Evolutionary conservation across 495 filamentous ascomycete species (phyloP).

Genomic region (Aspergillus campestris): DNA sequence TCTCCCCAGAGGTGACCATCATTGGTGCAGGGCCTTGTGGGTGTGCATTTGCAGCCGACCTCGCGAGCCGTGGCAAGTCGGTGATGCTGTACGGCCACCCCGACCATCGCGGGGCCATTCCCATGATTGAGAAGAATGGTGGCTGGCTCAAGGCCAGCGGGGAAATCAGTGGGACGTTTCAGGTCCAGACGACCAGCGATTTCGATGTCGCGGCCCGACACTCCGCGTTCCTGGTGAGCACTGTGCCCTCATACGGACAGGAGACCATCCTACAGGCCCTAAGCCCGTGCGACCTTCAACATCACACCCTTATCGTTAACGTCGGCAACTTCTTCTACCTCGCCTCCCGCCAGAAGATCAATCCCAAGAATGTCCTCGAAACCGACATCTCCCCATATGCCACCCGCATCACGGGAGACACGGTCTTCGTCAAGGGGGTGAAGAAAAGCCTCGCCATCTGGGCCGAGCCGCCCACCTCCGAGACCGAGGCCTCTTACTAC

Average conservation of each 20-base stretch:
- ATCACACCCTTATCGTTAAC: conserved; percentile 13
- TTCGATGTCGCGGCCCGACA: conserved; percentile 9
- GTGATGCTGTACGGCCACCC: conserved; percentile 14
- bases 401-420: conserved; percentile 5
- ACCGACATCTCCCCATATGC: conserved; percentile 15
- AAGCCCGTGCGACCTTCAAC: conserved; percentile 9
- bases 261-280: conserved; percentile 8
- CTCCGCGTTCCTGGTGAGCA: conserved; percentile 8
- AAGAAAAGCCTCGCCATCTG: conserved; percentile 14
- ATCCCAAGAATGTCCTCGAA: conserved; percentile 10
- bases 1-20: conserved; percentile 6
- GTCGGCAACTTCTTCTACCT: conserved; percentile 18
- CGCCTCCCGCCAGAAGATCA: conserved; percentile 12
- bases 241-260: conserved; percentile 13
- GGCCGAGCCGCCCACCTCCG: conserved; percentile 9
- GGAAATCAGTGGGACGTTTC: conserved; percentile 7
- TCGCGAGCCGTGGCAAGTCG: conserved; percentile 9
- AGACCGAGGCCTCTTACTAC: conserved; percentile 3
- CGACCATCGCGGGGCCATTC: conserved; percentile 10
- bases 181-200: conserved; percentile 13
- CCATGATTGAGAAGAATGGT: conserved; percentile 10
- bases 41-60: conserved; percentile 13
- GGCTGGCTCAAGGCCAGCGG: conserved; percentile 11
- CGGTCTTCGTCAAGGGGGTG: conserved; percentile 10
- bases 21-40: conserved; percentile 13